Base-by-base conservation (phyloP, 495 filamentous ascomycete genomes). In the Hypoxylon crocopeplum region DNA sequence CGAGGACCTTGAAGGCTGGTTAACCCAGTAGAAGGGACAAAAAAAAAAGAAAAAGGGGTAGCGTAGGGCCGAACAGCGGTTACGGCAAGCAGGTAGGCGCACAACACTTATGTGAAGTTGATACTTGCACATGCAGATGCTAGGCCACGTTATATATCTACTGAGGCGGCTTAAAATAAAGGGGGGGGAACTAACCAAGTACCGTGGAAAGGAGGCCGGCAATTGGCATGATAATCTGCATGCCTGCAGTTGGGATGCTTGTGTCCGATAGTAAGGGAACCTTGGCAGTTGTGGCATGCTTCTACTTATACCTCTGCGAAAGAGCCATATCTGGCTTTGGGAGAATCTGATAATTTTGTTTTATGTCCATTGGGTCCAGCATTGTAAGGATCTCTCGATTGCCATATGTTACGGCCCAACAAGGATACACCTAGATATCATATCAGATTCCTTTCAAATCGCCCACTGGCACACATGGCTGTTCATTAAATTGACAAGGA, bases 151-250 rank as follows among this genome's bases (percentile, higher is more conserved):
- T 3, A 3, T 34, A 37, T 53, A 60, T 48, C 42, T 52, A 38
- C 30, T 12, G 8, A 39, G 36, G 49, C 48, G 60, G 54, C 60
- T 64, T 44, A 59, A 54, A 55, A 50, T 27, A 37, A 64, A 24
- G 10, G 41, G 24, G 41, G 5, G 24, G 10, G 25, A n/a, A 30
- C 21, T 39, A 20, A 0, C 16, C 29, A 46, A 32, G 8, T 17
- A 33, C 21, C 38, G 25, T 34, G 21, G 7, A 37, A 32, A 46
- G 33, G 41, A 42, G 41, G 17, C 17, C 59, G 53, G 53, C 17
- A 63, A 38, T 63, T 21, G 41, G 48, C 53, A 63, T 63, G 32
- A 19, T 21, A 57, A 63, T 64, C 33, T 54, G 48, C 60, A 32
- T 36, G 24, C 59, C 22, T 58, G 59, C 59, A 53, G 45, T 52